phyloP scores from a whole-genome alignment of 768 basidiomycete species.

The Suillus decipiens region DNA sequence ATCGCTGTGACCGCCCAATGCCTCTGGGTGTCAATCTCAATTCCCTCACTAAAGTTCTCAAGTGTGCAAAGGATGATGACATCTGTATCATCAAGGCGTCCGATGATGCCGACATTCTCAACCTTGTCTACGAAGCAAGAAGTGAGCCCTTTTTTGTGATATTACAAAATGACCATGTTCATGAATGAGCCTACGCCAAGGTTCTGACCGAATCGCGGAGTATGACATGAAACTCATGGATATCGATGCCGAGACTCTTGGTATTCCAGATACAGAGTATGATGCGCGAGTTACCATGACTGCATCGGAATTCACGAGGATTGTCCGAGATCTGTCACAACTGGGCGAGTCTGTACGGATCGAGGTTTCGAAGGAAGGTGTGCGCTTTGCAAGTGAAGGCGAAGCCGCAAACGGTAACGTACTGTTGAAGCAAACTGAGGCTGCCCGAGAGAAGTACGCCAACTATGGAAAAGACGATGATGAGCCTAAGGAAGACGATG shows the following conservation, averaged over 20 bases:
- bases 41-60: conserved; percentile 92
- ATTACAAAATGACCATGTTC: not conserved
- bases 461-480: conserved; percentile 46
- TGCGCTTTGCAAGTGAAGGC: conserved; percentile 89
- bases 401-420: conserved; percentile 92
- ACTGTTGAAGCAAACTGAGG: conserved; percentile 74
- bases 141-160: conserved; percentile 50
- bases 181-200: conserved; percentile 39
- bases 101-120: conserved; percentile 88
- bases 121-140: conserved; percentile 87
- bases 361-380: conserved; percentile 94
- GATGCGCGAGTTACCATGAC: conserved; percentile 91
- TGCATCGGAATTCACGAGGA: conserved; percentile 84
- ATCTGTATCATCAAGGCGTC: conserved; percentile 86
- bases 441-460: conserved; percentile 41
- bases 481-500: conserved; percentile 40
- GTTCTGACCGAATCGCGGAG: conserved; percentile 90
- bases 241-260: conserved; percentile 92
- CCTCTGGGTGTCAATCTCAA: conserved; percentile 85
- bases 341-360: conserved; percentile 95
- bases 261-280: conserved; percentile 97
- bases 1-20: conserved; percentile 95
- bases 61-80: conserved; percentile 97
- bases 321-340: conserved; percentile 87
- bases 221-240: conserved; percentile 99